phyloP scores from a whole-genome alignment of 495 filamentous ascomycete genomes.

The Cercophora scortea region DNA sequence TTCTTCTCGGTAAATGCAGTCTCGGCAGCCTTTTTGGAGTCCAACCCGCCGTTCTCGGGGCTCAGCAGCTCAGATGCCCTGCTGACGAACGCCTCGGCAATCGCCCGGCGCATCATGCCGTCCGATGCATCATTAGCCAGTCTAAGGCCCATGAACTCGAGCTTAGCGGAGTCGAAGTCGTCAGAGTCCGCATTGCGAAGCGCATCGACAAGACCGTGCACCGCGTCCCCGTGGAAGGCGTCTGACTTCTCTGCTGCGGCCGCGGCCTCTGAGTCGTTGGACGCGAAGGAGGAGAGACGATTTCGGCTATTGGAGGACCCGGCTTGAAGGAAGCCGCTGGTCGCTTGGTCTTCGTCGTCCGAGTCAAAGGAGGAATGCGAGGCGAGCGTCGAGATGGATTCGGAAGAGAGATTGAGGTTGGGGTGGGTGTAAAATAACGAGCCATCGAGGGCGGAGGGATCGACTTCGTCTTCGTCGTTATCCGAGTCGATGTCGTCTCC shows the following conservation, averaged over 20 bases:
- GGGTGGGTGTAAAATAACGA: constrained; percentile 61
- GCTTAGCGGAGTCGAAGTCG: constrained; percentile 74
- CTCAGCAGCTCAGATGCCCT: constrained; percentile 67
- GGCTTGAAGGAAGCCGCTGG: neutral
- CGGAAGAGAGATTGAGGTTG: constrained; percentile 59
- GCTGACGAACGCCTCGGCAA: constrained; percentile 77
- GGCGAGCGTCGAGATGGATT: constrained; percentile 63
- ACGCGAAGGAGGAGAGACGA: constrained; percentile 44
- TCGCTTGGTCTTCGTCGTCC: constrained; percentile 25
- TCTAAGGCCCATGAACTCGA: constrained; percentile 84
- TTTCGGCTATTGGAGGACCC: constrained; percentile 25
- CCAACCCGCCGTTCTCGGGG: constrained; percentile 39
- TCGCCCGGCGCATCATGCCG: constrained; percentile 74
- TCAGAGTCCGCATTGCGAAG: constrained; percentile 51
- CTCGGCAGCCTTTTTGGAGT: constrained; percentile 58
- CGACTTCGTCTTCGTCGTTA: constrained; percentile 40
- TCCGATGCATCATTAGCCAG: constrained; percentile 87
- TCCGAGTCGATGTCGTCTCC: constrained; percentile 42
- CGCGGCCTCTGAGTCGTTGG: constrained; percentile 36
- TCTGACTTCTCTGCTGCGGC: constrained; percentile 34
- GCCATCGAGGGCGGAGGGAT: constrained; percentile 29
- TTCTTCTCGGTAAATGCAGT: constrained; percentile 40
- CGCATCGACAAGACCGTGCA: constrained; percentile 73
- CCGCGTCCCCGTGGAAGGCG: constrained; percentile 83
- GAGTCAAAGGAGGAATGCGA: constrained; percentile 33